Evolutionary conservation across 257 asterid species (phyloP), one percentile per base, ranked within the genome.

Genomic region (Penstemon davidsonii): DNA sequence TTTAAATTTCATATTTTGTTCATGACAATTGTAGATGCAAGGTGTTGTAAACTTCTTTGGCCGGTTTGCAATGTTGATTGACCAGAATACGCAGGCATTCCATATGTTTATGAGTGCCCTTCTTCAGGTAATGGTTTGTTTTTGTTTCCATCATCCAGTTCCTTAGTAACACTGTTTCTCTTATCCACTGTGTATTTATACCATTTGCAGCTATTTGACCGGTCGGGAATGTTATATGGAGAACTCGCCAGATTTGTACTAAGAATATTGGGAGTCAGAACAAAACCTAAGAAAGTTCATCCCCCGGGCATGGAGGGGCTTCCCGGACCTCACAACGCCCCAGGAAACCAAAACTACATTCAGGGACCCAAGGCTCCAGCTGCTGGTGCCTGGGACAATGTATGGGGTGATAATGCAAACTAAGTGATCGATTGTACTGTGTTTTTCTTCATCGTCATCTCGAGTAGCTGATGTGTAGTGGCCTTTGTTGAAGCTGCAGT

Each of bases 81-180:
- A 92, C 88, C 98, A 92, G 77, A 92, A 92, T 73, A 90, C 97
- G 33, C 97, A 92, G 79, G 97, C 98, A 10, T 90, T 92, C 76
- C 97, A 92, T 68, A 80, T 90, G 98, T 90, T 92, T 75, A 88
- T 90, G 91, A 52, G 84, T 38, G 91, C 96, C 73, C 90, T 88
- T 74, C 96, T 92, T 77, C 96, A 89, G 98, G 98, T 92, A 84
- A 54, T 63, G 5, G 13, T 39, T 63, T 69, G 42, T 55, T 61
- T 69, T 41, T 62, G 49, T 63, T 39, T 43, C 53, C 55, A 46
- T 10, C 55, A 47, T 46, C 37, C 53, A 52, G 4, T 60, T n/a
- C 15, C 51, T 25, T 7, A 12, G 53, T 41, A 25, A 13, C 65
- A 49, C 3, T 37, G 8, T 52, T 55, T 72, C 60, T 56, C 67